Evolutionary conservation across 331 rosid genomes (phyloP).

Genomic region (Rhamnella rubrinervis): DNA sequence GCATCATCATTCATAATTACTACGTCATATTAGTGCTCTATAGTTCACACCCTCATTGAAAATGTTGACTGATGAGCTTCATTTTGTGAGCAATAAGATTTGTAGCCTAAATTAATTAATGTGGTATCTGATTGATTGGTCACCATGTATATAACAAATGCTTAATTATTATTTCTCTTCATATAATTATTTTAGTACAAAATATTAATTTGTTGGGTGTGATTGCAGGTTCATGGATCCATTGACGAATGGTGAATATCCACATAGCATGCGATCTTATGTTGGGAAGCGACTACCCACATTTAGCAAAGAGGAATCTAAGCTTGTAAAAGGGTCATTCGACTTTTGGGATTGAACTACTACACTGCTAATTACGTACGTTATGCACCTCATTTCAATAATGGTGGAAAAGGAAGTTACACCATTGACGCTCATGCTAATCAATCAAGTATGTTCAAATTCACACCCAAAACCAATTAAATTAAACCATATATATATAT

Average conservation of each 20-base stretch:
- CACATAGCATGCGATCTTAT: conserved; percentile 40
- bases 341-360: conserved; percentile 79
- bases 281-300: conserved; percentile 46
- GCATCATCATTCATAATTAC: no score
- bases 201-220: not conserved
- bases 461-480: not conserved
- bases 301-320: conserved; percentile 33
- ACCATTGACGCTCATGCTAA: conserved; percentile 29
- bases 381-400: no score
- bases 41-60: no score
- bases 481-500: not conserved
- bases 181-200: no score
- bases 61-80: no score
- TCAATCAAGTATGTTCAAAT: conserved; percentile 35
- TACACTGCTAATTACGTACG: conserved; percentile 45
- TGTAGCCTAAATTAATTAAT: no score
- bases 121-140: no score
- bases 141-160: no score
- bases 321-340: conserved; percentile 43
- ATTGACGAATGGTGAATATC: conserved; percentile 49
- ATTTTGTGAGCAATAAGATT: no score
- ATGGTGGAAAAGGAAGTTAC: conserved; percentile 10
- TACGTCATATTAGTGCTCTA: no score
- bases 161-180: no score
- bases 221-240: conserved; percentile 44